A percentile compares a stretch with the other conserved stretches of the same genome.
Evolutionary conservation across 371 early-diverging fungal genomes (phyloP).

Genomic region (Apophysomyces ossiformis): DNA sequence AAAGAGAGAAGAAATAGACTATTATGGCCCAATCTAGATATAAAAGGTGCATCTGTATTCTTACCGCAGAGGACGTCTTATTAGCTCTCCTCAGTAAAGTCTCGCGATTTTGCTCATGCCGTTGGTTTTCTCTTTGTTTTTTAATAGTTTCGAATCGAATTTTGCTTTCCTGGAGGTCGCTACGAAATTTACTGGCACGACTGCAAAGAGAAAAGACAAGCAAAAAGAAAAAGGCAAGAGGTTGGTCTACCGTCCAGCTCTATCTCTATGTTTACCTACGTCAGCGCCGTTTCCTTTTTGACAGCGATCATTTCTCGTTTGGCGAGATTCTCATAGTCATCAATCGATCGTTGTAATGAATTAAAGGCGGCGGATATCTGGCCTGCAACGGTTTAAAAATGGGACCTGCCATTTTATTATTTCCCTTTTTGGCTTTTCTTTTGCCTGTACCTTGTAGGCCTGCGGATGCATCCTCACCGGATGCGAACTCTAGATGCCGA

Average conservation of each 20-base stretch:
- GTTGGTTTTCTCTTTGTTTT: slow-evolving; percentile 55
- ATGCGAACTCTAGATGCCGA: slow-evolving; percentile 48
- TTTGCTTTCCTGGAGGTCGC: slow-evolving; percentile 62
- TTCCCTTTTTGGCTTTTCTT: background rate
- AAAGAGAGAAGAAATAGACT: slow-evolving; percentile 10
- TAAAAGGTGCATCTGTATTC: background rate
- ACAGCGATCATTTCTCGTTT: slow-evolving; percentile 75
- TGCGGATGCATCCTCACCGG: slow-evolving; percentile 62
- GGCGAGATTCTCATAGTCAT: slow-evolving; percentile 74
- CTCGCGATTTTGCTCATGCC: slow-evolving; percentile 53
- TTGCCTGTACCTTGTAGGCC: slow-evolving; percentile 61
- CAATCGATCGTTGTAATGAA: slow-evolving; percentile 69
- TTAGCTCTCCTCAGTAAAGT: slow-evolving; percentile 53
- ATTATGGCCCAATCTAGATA: background rate
- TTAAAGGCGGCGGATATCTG: slow-evolving; percentile 72
- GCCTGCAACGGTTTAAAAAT: slow-evolving; percentile 41
- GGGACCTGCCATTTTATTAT: slow-evolving; percentile 8
- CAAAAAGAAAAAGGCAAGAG: background rate
- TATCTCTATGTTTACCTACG: slow-evolving; percentile 50
- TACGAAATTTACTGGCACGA: slow-evolving; percentile 68
- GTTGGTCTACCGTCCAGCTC: background rate
- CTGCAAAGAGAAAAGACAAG: slow-evolving; percentile 27
- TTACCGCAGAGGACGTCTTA: slow-evolving; percentile 19
- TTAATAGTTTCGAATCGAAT: slow-evolving; percentile 60
- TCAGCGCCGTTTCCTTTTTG: slow-evolving; percentile 76